phyloP scores from a whole-genome alignment of 257 asterid genomes.

The Misopates orontium region DNA sequence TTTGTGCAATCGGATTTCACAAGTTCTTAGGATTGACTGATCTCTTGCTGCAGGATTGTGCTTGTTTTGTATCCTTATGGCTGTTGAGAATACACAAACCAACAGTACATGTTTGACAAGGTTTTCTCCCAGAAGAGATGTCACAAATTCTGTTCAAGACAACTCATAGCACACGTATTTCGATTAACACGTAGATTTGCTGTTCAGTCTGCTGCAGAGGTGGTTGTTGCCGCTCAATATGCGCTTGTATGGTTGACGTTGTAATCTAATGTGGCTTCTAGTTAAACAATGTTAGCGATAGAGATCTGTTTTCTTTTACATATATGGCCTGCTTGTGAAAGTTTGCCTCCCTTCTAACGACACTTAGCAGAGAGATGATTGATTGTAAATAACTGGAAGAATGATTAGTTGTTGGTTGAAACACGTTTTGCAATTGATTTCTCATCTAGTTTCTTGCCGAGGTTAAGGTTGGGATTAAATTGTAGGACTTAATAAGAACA shows the following conservation, averaged over 20 bases:
- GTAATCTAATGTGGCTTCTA: slow-evolving; percentile 16
- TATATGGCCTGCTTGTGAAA: neutral
- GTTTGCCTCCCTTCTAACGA: slow-evolving; percentile 16
- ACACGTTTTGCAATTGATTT: slow-evolving; percentile 14
- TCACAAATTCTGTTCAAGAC: slow-evolving; percentile 46
- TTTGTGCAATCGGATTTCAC: neutral
- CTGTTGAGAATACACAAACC: slow-evolving; percentile 51
- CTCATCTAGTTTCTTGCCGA: slow-evolving; percentile 11
- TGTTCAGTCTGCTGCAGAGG: neutral
- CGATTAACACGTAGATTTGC: slow-evolving; percentile 18
- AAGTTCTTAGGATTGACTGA: neutral
- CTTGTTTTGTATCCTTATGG: slow-evolving; percentile 68
- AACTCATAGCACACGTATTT: slow-evolving; percentile 9
- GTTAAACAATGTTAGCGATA: slow-evolving; percentile 15
- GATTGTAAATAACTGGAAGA: slow-evolving; percentile 14
- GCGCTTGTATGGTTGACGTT: neutral
- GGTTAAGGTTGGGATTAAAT: neutral
- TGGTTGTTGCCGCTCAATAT: slow-evolving; percentile 13
- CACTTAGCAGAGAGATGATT: slow-evolving; percentile 2
- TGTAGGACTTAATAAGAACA: neutral
- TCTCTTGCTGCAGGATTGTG: slow-evolving; percentile 63
- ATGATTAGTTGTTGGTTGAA: neutral
- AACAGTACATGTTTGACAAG: slow-evolving; percentile 41
- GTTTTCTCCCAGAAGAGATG: slow-evolving; percentile 52
- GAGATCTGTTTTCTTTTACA: neutral